Conservation (phyloP, 495 filamentous ascomycete species). For the Neurospora intermedia region DNA sequence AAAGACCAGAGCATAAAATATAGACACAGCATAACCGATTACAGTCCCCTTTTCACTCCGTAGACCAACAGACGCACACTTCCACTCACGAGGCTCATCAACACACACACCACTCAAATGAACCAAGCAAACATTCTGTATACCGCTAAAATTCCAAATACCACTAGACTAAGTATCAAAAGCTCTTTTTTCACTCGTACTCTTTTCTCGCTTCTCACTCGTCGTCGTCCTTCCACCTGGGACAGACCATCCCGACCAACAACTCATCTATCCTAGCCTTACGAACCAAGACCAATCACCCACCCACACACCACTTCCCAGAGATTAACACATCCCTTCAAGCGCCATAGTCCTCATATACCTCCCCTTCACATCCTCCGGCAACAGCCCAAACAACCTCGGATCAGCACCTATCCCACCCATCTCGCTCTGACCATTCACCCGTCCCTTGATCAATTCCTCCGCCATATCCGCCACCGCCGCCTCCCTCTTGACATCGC, state of each 20-base stretch:
- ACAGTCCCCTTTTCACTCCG: not conserved
- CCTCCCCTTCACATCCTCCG: conserved; percentile 18
- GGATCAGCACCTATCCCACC: conserved; percentile 8
- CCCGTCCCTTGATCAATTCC: conserved; percentile 15
- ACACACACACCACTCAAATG: not conserved
- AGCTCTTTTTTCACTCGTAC: not conserved
- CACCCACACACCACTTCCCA: not conserved
- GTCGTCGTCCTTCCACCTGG: not conserved
- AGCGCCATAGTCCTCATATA: conserved; percentile 20
- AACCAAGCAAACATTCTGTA: not conserved
- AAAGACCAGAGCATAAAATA: not conserved
- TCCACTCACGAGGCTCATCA: not conserved
- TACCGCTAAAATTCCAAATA: not conserved
- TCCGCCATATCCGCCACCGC: conserved; percentile 75
- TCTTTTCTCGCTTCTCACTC: not conserved
- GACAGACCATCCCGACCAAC: not conserved
- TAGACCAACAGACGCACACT: not conserved
- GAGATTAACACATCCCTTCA: conserved; percentile 1
- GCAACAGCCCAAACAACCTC: conserved; percentile 18
- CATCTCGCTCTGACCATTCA: not conserved
- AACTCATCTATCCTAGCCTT: not conserved
- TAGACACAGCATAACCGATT: not conserved
- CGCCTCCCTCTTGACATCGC: conserved; percentile 39
- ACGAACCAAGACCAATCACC: not conserved
- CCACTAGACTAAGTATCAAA: not conserved